Evolutionary conservation across 2,329 filamentous ascomycete genomes (phyloP).

Genomic region (Ilyonectria sp.): DNA sequence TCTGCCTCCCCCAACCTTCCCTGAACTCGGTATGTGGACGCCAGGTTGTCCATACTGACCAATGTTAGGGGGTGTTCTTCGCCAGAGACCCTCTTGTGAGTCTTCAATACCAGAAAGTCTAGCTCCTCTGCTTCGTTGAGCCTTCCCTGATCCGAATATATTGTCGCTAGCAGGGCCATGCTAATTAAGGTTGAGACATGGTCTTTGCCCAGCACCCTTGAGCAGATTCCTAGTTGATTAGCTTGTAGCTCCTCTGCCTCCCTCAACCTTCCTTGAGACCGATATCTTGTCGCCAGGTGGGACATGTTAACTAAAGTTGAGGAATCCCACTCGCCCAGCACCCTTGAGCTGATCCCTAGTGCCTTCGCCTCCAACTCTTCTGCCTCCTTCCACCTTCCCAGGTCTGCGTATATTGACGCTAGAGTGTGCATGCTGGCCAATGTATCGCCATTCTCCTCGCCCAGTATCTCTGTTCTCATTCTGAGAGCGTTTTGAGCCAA

Average conservation of each 20-base stretch:
- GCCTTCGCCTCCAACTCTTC: too few species aligned
- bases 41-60: neutral
- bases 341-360: neutral
- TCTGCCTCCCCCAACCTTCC: slow-evolving; percentile 3
- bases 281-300: too few species aligned
- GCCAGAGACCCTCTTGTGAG: neutral
- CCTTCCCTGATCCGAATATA: too few species aligned
- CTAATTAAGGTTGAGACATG: too few species aligned
- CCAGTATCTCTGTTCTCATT: neutral
- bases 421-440: neutral
- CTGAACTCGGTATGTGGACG: neutral
- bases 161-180: too few species aligned
- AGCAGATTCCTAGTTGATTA: too few species aligned
- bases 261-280: too few species aligned
- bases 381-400: neutral
- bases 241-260: too few species aligned
- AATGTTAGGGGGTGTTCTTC: neutral
- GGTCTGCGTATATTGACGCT: neutral
- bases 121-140: neutral
- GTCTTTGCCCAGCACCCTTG: too few species aligned
- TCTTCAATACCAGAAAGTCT: neutral
- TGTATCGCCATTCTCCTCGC: neutral
- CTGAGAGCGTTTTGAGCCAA: neutral
- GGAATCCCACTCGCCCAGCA: neutral
- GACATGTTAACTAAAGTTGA: neutral